These are phyloP conservation scores for Trichosporon coremiiforme DNA, from an alignment of 1,284 basidiomycete species.

Conservation along the genomic window DNA sequence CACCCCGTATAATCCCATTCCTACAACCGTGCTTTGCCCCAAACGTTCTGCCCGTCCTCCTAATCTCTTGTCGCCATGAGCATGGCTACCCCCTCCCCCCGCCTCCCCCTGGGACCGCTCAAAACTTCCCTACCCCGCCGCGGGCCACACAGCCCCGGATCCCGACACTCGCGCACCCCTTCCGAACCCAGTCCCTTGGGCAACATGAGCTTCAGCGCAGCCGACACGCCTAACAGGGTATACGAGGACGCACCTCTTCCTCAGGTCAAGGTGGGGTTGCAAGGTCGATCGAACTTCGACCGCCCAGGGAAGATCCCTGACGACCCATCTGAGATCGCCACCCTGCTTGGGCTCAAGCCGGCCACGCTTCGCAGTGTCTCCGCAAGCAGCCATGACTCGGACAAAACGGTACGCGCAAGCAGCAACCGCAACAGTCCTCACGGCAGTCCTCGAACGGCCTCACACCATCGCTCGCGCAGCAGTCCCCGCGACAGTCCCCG, in stretches of 20 bases:
- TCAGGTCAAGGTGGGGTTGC: not conserved
- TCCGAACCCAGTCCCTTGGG: constrained; percentile 11
- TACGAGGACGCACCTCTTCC: not conserved
- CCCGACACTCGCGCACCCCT: constrained; percentile 1
- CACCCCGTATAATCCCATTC: not conserved
- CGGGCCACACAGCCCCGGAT: not conserved
- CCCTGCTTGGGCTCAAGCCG: constrained; percentile 1
- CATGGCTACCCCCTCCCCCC: not conserved
- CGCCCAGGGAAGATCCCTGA: not conserved
- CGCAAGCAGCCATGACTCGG: constrained; percentile 1
- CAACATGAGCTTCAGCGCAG: constrained; percentile 9
- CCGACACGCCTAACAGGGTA: not conserved
- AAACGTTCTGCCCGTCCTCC: not conserved
- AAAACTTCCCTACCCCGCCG: not conserved
- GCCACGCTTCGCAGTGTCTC: not conserved
- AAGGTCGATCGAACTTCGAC: not conserved
- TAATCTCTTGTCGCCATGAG: not conserved
- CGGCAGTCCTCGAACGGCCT: not conserved
- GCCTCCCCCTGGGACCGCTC: not conserved
- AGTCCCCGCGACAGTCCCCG: not conserved
- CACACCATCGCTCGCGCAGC: not conserved
- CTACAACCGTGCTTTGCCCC: not conserved
- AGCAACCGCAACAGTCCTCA: not conserved
- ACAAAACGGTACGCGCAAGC: not conserved
- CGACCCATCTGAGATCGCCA: not conserved